phyloP scores from a whole-genome alignment of 2,329 filamentous ascomycete species.

The Aureobasidium sp. region DNA sequence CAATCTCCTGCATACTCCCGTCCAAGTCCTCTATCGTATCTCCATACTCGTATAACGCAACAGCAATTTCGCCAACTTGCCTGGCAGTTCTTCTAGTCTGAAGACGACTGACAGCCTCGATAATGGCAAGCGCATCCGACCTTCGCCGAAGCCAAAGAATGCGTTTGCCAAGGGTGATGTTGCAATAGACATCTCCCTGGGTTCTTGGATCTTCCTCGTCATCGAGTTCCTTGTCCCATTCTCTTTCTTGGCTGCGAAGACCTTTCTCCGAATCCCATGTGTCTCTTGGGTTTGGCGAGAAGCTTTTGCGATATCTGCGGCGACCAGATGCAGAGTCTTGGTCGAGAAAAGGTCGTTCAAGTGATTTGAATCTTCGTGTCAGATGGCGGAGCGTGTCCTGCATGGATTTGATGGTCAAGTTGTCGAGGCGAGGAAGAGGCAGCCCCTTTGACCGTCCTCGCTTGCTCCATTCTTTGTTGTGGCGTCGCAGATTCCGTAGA shows the following conservation, averaged over 20 bases:
- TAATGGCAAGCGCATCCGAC: conserved; percentile 30
- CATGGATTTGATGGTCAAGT: conserved; percentile 32
- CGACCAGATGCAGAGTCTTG: conserved; percentile 6
- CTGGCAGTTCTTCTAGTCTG: conserved; percentile 33
- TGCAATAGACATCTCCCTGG: conserved; percentile 28
- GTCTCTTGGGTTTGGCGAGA: neutral
- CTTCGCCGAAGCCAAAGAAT: conserved; percentile 34
- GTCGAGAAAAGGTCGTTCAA: conserved; percentile 34
- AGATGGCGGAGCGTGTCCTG: conserved; percentile 30
- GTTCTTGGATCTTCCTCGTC: conserved; percentile 27
- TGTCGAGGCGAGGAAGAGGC: conserved; percentile 24
- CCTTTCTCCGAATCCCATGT: conserved; percentile 5
- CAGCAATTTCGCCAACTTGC: conserved; percentile 28
- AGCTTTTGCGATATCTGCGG: conserved; percentile 2
- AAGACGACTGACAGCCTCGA: conserved; percentile 30
- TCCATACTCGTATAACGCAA: conserved; percentile 27
- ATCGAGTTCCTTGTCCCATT: conserved; percentile 24
- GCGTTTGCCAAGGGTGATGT: conserved; percentile 30
- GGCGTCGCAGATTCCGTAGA: conserved; percentile 26
- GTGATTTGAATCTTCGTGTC: conserved; percentile 30
- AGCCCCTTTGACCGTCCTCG: neutral
- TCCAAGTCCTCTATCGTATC: conserved; percentile 20
- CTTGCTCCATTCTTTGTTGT: conserved; percentile 18
- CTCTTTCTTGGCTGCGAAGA: conserved; percentile 17
- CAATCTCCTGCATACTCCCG: conserved; percentile 23